Percentiles rank a stretch among this genome's conserved stretches.
Conservation (phyloP, 331 rosid genomes). For the Saraca asoca region DNA sequence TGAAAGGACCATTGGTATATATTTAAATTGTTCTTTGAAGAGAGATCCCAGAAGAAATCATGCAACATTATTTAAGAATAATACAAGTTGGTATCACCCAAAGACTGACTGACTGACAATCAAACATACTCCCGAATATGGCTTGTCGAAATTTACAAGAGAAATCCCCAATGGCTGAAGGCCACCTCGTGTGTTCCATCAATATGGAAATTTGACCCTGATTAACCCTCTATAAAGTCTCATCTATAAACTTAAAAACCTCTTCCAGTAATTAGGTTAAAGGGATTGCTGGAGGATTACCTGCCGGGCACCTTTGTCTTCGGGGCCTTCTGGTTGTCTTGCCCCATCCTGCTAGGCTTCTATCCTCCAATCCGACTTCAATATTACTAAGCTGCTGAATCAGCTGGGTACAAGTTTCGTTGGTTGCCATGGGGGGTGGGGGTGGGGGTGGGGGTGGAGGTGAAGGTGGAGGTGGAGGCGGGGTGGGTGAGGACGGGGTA, state of each 20-base stretch:
- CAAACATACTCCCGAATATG: slow-evolving; percentile 66
- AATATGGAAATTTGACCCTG: slow-evolving; percentile 48
- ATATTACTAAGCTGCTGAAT: slow-evolving; percentile 62
- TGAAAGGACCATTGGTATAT: slow-evolving; percentile 46
- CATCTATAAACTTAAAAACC: slow-evolving; percentile 52
- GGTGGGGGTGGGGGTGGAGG: slow-evolving; percentile 48
- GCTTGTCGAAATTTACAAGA: slow-evolving; percentile 72
- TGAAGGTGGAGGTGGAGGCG: slow-evolving; percentile 47
- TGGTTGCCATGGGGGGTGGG: slow-evolving; percentile 44
- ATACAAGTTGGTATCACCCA: slow-evolving; percentile 66
- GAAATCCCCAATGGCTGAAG: slow-evolving; percentile 51
- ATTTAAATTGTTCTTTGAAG: slow-evolving; percentile 46
- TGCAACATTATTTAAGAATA: slow-evolving; percentile 79
- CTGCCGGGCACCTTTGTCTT: slow-evolving; percentile 82
- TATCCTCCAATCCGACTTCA: slow-evolving; percentile 81
- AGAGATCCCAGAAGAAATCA: slow-evolving; percentile 55
- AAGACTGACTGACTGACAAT: slow-evolving; percentile 47
- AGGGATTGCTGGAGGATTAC: slow-evolving; percentile 60
- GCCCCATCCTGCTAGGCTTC: slow-evolving; percentile 97
- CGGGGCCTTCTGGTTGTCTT: slow-evolving; percentile 95
- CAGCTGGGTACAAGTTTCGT: slow-evolving; percentile 53
- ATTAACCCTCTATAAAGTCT: slow-evolving; percentile 59
- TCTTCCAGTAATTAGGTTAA: slow-evolving; percentile 58
- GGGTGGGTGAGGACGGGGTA: slow-evolving; percentile 55
- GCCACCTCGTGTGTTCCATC: slow-evolving; percentile 42